phyloP scores from a whole-genome alignment of 345 rosid species.

The Boechera stricta region DNA sequence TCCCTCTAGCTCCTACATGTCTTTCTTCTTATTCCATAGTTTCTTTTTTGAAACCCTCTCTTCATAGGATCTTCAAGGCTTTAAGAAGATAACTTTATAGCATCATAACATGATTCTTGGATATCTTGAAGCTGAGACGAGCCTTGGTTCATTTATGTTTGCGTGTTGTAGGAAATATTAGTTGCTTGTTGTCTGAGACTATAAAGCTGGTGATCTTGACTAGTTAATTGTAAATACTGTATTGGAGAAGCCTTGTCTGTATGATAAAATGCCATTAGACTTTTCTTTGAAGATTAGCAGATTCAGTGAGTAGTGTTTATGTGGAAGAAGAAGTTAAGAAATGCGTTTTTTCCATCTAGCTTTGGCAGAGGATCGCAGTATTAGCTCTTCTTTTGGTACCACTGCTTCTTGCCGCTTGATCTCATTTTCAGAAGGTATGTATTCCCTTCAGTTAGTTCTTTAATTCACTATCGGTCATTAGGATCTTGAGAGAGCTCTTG shows the following conservation, averaged over 20 bases:
- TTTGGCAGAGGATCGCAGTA: constrained; percentile 65
- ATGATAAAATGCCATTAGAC: constrained; percentile 65
- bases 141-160: too few relatives aligned
- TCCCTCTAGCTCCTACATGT: not conserved
- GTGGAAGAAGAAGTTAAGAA: constrained; percentile 57
- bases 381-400: constrained; percentile 77
- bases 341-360: constrained; percentile 60
- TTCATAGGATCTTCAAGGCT: too few relatives aligned
- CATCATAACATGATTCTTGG: too few relatives aligned
- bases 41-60: too few relatives aligned
- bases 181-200: too few relatives aligned
- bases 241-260: constrained; percentile 12
- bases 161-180: too few relatives aligned
- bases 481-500: not conserved
- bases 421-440: constrained; percentile 45
- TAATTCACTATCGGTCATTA: not conserved
- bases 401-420: constrained; percentile 67
- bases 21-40: not conserved
- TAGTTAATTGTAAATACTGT: too few relatives aligned
- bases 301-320: constrained; percentile 59
- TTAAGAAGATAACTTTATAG: too few relatives aligned
- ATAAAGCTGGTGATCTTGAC: too few relatives aligned
- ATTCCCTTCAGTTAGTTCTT: not conserved
- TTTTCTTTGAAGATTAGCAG: constrained; percentile 67
- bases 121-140: too few relatives aligned